Evolutionary conservation across 495 filamentous ascomycete genomes (phyloP).

Genomic region (Aspergillus incahuasiensis): DNA sequence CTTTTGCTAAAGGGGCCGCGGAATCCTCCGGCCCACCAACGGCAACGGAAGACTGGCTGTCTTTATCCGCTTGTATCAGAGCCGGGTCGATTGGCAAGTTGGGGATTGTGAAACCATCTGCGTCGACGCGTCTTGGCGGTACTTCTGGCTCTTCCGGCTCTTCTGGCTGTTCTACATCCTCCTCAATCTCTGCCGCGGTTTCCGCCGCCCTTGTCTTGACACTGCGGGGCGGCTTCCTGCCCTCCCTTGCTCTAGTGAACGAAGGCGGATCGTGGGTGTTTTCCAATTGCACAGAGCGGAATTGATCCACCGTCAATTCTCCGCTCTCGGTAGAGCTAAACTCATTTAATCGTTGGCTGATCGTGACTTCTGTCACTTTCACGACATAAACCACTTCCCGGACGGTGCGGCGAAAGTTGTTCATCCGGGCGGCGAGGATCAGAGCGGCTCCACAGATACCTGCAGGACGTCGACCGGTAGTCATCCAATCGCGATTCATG

Average conservation of each 20-base stretch:
- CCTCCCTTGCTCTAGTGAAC: slow-evolving; percentile 59
- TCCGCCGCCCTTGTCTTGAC: slow-evolving; percentile 39
- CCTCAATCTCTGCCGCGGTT: slow-evolving; percentile 44
- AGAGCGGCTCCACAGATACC: slow-evolving; percentile 92
- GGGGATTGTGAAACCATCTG: slow-evolving; percentile 47
- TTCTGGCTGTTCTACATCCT: slow-evolving; percentile 15
- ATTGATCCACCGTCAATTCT: slow-evolving; percentile 79
- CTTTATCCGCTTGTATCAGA: slow-evolving; percentile 23
- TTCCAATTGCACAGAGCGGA: slow-evolving; percentile 63
- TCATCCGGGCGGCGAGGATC: slow-evolving; percentile 92
- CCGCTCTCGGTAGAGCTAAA: slow-evolving; percentile 79
- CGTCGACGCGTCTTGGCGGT: slow-evolving; percentile 35
- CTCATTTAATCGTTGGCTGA: slow-evolving; percentile 82
- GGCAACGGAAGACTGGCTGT: slow-evolving; percentile 11
- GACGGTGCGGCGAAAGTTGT: slow-evolving; percentile 89
- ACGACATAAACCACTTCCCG: slow-evolving; percentile 94
- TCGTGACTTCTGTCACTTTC: slow-evolving; percentile 87
- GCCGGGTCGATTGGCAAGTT: slow-evolving; percentile 43
- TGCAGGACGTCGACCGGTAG: slow-evolving; percentile 83
- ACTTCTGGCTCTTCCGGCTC: background rate
- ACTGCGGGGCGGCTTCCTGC: slow-evolving; percentile 37
- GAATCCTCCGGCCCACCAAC: slow-evolving; percentile 24
- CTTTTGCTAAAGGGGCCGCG: slow-evolving; percentile 17
- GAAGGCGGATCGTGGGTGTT: slow-evolving; percentile 75
- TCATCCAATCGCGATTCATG: slow-evolving; percentile 96